Percentiles rank a stretch among this genome's conserved stretches.
These are phyloP conservation scores for Citrus mangshanensis DNA, from an alignment of 345 rosid species.

Conservation along the genomic window DNA sequence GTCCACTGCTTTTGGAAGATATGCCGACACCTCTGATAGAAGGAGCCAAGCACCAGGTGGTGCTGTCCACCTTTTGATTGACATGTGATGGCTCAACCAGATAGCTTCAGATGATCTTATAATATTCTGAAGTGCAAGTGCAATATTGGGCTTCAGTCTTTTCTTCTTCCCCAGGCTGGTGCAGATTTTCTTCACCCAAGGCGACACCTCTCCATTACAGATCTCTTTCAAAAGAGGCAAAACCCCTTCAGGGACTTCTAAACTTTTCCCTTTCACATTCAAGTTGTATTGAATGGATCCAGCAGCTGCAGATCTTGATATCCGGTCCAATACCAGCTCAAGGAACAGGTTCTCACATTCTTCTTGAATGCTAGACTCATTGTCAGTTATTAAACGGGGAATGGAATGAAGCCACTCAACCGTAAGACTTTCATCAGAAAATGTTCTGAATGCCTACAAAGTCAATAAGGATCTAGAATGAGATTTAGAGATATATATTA, in stretches of 20 bases:
- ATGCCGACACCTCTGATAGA: constrained; percentile 80
- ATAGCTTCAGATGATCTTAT: constrained; percentile 73
- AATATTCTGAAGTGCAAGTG: constrained; percentile 64
- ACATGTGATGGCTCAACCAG: constrained; percentile 73
- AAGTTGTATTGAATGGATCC: constrained; percentile 22
- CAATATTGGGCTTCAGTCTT: constrained; percentile 58
- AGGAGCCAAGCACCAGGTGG: constrained; percentile 97
- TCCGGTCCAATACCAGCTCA: constrained; percentile 72
- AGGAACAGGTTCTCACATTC: constrained; percentile 89
- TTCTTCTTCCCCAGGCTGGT: constrained; percentile 79
- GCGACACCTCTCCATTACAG: constrained; percentile 67
- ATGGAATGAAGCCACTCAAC: constrained; percentile 91
- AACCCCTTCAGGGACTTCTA: constrained; percentile 59
- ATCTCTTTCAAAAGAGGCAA: constrained; percentile 64
- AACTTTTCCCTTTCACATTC: constrained; percentile 23
- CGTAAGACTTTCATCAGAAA: constrained; percentile 57
- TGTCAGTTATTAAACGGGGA: constrained; percentile 80
- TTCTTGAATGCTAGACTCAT: constrained; percentile 90
- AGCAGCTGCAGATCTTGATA: constrained; percentile 54
- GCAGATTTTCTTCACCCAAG: constrained; percentile 93
- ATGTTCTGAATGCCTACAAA: constrained; percentile 65
- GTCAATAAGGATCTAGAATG: constrained; percentile 7
- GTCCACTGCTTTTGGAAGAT: constrained; percentile 65
- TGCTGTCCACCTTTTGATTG: constrained; percentile 86
- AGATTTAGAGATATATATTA: constrained; percentile 14